These are phyloP conservation scores for Aeschynomene evenia DNA, from an alignment of 306 rosid genomes.

Conservation along the genomic window DNA sequence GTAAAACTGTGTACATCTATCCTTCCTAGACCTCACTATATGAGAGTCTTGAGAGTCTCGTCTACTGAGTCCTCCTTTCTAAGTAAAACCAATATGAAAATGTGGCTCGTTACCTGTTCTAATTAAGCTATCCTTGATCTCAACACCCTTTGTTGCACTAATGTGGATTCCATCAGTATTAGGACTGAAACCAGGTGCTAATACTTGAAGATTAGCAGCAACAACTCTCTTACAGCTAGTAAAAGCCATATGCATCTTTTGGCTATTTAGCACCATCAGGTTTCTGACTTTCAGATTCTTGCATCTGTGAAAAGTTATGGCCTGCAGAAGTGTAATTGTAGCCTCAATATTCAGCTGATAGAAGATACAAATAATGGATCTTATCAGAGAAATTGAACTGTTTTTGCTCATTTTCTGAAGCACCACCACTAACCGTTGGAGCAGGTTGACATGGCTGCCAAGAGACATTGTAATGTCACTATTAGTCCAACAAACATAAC, in stretches of 20 bases:
- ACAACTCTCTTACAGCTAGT: conserved; percentile 64
- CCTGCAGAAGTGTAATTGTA: conserved; percentile 52
- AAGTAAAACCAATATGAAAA: neutral
- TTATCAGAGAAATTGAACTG: conserved; percentile 21
- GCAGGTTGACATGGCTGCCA: conserved; percentile 82
- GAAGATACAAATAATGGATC: neutral
- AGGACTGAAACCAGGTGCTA: conserved; percentile 78
- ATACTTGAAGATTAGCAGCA: conserved; percentile 57
- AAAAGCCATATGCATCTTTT: conserved; percentile 75
- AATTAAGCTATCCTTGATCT: conserved; percentile 52
- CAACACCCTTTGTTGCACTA: conserved; percentile 60
- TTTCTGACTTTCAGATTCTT: conserved; percentile 58
- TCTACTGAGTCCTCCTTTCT: no score
- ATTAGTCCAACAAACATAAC: neutral
- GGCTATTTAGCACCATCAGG: conserved; percentile 68
- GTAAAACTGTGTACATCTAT: no score
- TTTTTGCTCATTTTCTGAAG: conserved; percentile 25
- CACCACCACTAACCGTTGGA: conserved; percentile 82
- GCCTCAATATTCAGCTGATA: neutral
- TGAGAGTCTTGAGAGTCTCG: no score
- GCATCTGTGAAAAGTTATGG: conserved; percentile 70
- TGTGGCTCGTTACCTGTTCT: conserved; percentile 55
- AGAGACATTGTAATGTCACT: conserved; percentile 30
- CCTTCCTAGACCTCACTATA: no score
- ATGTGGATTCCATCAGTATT: conserved; percentile 98